Base-by-base conservation (phyloP, 1,139 yeast genomes). In the Candida sojae region DNA sequence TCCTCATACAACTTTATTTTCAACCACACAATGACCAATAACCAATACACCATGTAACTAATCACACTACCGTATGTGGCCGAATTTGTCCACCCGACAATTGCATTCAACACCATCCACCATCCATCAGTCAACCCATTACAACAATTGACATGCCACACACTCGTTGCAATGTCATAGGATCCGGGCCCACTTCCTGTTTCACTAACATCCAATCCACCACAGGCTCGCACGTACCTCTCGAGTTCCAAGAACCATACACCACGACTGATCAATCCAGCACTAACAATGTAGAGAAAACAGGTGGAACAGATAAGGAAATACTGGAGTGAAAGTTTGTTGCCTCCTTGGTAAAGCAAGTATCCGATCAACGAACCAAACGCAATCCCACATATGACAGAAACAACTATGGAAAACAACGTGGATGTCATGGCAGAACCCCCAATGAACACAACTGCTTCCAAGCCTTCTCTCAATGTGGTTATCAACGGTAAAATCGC, bases 71-170 rank as follows among this genome's bases (percentile, higher is more conserved):
- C 97, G 62, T 88, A 89, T 2, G 97, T 91, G 13, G 97, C 98
- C 34, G 95, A 83, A 67, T 92, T 92, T 34, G 93, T 88, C 99
- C 99, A 92, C 1, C 98, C 99, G 48, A 93, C 77, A 11, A 92
- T 72, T 5, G 98, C 97, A 57, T 93, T 91, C 64, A 91, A 79
- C 34, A 92, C 77, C 86, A 89, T 90, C 97, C 97, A 92, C 53
- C 96, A 93, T 34, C 92, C 92, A 63, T 88, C 96, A 40, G 79
- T 86, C 57, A 86, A 84, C 17, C 97, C 97, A 66, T 90, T 90
- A 71, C 98, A 92, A 68, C 97, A 92, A 72, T 92, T 91, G 38
- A 92, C 97, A 70, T 92, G 98, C 98, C 98, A 92, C 1, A 92
- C 88, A 12, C 87, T 78, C 52, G 80, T 82, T 31, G 80, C 60